Evolutionary conservation across 2,329 filamentous ascomycete species (phyloP), one percentile per base, ranked within the genome.

Genomic region (Alternaria sp.): DNA sequence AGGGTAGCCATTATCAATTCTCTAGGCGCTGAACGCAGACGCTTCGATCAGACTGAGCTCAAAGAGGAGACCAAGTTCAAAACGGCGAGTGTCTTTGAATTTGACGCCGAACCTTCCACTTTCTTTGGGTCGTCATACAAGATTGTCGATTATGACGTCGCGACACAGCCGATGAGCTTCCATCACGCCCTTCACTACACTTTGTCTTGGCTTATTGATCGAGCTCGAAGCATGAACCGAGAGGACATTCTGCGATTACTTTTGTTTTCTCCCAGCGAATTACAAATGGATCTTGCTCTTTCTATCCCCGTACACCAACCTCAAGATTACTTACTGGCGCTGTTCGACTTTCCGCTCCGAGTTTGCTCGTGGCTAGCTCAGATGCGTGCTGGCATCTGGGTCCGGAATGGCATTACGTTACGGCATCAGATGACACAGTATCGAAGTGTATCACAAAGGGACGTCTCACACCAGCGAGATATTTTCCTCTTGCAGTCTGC

Each of bases 341-440:
- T 93, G 51, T 97, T 99, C 71, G 95, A 99, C 76, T 97, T 92
- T 70, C 94, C 96, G 0, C 82, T 99, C 4, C 86, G 96, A 51
- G 93, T 98, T 0, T 97, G 93, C 74, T 93, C 92, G 21, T 99
- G 95, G 95, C 83, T 99, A 31, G 91, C 95, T 5, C 96, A 99
- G 80, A 98, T 99, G 88, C 97, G 96, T 77, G 93, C 94, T 17
- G 92, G 93, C 51, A 96, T 98, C 88, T 99, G 96, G 95, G 94
- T 99, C 63, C 88, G 95, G 55, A 99, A 99, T 73, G 95, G 95
- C 2, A 92, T 99, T 72, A 98, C 94, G 70, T 85, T 99, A 51
- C 88, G 94, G 37, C 95, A 99, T 75, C 95, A 99, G 78, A 95
- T 96, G 75, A 90, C 90, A 51, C 95, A 93, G 17, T 99, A 99